These are phyloP conservation scores for Fusarium irregulare DNA, from an alignment of 2,329 filamentous ascomycete genomes.

Conservation along the genomic window DNA sequence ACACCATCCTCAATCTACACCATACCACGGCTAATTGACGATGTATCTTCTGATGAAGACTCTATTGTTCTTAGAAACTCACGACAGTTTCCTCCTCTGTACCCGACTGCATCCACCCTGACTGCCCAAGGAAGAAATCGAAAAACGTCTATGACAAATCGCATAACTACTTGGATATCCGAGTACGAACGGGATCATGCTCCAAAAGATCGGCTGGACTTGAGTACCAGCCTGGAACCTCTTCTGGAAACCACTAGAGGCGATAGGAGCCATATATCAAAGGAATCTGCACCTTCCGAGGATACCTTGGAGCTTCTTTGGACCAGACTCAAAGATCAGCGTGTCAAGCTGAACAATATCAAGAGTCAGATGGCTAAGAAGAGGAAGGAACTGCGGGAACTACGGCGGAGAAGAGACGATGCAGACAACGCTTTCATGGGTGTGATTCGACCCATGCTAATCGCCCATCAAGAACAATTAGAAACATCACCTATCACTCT, in stretches of 20 bases:
- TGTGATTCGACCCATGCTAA: conserved; percentile 52
- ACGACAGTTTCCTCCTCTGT: conserved; percentile 49
- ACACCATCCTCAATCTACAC: conserved; percentile 43
- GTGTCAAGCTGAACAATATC: conserved; percentile 46
- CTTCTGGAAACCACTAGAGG: conserved; percentile 20
- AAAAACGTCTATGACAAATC: conserved; percentile 48
- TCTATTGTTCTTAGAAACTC: conserved; percentile 47
- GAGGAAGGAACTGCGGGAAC: conserved; percentile 48
- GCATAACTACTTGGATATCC: conserved; percentile 52
- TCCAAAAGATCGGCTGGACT: conserved; percentile 33
- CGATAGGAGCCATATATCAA: conserved; percentile 20
- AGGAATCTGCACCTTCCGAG: conserved; percentile 42
- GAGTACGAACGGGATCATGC: conserved; percentile 47
- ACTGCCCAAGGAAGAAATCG: conserved; percentile 38
- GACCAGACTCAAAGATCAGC: conserved; percentile 52
- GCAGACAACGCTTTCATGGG: conserved; percentile 57
- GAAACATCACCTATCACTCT: conserved; percentile 42
- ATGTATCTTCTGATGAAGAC: conserved; percentile 44
- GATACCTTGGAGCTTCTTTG: conserved; percentile 51
- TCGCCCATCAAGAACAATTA: conserved; percentile 42
- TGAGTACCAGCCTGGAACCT: conserved; percentile 12
- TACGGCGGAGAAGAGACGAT: conserved; percentile 50
- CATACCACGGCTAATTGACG: conserved; percentile 36
- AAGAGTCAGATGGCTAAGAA: conserved; percentile 49
- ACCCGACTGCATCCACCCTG: conserved; percentile 44